These are phyloP conservation scores for Fraxinus americana DNA, from an alignment of 257 asterid species.

Conservation along the genomic window DNA sequence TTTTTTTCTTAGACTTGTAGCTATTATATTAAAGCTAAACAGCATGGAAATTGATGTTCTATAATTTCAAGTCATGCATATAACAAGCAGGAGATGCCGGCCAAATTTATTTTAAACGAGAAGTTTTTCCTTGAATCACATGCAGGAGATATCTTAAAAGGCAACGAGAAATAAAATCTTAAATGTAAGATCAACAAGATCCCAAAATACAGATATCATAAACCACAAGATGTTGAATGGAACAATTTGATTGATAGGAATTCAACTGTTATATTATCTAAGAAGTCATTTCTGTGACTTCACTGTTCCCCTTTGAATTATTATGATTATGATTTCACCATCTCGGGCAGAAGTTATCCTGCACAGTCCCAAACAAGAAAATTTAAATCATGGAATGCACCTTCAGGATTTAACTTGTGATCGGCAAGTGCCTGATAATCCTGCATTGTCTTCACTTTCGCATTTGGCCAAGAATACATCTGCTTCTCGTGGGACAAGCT, in stretches of 20 bases:
- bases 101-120: neutral
- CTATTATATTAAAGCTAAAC: slow-evolving; percentile 10
- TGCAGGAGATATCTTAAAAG: neutral
- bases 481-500: slow-evolving; percentile 38
- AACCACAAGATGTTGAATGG: neutral
- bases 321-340: too few relatives aligned
- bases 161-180: slow-evolving; percentile 5
- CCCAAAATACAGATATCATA: slow-evolving; percentile 3
- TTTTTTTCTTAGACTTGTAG: neutral
- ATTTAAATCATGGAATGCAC: slow-evolving; percentile 12
- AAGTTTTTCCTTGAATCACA: neutral
- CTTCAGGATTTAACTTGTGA: slow-evolving; percentile 29
- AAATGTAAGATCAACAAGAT: slow-evolving; percentile 1
- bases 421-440: slow-evolving; percentile 30
- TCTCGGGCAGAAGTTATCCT: neutral
- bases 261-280: slow-evolving; percentile 1
- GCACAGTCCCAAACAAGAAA: neutral
- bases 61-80: neutral
- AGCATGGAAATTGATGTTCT: neutral
- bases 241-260: slow-evolving; percentile 5
- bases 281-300: slow-evolving; percentile 11
- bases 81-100: neutral
- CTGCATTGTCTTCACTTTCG: slow-evolving; percentile 41
- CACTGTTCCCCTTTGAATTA: neutral
- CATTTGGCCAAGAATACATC: slow-evolving; percentile 18